phyloP scores from a whole-genome alignment of 345 rosid species.

The Litchi chinensis region DNA sequence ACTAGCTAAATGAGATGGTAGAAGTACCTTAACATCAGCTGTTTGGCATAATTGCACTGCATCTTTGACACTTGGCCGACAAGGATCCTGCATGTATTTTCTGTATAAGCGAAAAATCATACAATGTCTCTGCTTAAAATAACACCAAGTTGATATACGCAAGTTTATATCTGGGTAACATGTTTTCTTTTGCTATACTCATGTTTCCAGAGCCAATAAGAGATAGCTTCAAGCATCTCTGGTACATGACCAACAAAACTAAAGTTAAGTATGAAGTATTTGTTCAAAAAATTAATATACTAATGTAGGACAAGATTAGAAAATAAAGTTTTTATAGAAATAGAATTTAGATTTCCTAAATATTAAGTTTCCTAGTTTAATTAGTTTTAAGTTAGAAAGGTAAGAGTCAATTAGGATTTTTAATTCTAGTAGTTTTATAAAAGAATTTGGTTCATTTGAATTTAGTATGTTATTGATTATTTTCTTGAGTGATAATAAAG shows the following conservation, averaged over 20 bases:
- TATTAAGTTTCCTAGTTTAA: too few relatives aligned
- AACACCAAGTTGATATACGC: background rate
- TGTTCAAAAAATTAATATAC: background rate
- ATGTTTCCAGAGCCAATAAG: background rate
- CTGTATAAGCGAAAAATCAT: slow-evolving; percentile 2
- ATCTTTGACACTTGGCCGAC: slow-evolving; percentile 81
- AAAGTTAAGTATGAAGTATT: background rate
- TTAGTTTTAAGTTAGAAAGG: too few relatives aligned
- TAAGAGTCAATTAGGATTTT: too few relatives aligned
- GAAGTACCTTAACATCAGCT: slow-evolving; percentile 89
- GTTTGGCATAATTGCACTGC: slow-evolving; percentile 72
- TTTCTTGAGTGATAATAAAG: too few relatives aligned
- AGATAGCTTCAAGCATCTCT: background rate
- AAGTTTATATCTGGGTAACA: background rate
- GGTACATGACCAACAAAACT: background rate
- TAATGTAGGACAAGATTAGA: too few relatives aligned
- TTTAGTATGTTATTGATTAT: too few relatives aligned
- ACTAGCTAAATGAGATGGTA: background rate
- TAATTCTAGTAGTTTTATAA: too few relatives aligned
- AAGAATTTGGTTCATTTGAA: too few relatives aligned
- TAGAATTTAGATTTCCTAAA: too few relatives aligned
- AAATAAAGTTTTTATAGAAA: too few relatives aligned
- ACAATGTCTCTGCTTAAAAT: background rate
- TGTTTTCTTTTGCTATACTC: background rate
- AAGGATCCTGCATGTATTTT: slow-evolving; percentile 76